phyloP scores from a whole-genome alignment of 306 rosid genomes.

The Hippophae rhamnoides region DNA sequence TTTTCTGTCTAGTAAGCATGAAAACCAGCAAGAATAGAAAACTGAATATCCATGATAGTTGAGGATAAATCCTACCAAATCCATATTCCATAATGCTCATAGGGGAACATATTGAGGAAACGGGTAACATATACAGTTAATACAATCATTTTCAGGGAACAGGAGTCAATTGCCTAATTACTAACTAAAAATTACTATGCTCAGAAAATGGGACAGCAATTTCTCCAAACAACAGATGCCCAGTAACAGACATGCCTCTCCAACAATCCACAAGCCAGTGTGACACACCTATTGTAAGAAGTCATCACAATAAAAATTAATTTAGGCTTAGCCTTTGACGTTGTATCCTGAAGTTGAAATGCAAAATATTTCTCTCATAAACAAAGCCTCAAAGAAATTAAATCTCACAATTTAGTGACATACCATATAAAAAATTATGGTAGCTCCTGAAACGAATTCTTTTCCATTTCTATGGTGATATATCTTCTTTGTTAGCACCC shows the following conservation, averaged over 20 bases:
- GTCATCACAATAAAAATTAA: conserved; percentile 22
- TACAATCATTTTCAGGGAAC: conserved; percentile 19
- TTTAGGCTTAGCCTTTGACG: conserved; percentile 19
- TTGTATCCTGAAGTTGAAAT: conserved; percentile 16
- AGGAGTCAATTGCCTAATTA: conserved; percentile 23
- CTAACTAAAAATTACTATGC: conserved; percentile 15
- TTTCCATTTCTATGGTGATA: conserved; percentile 27
- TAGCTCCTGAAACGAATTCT: conserved; percentile 20
- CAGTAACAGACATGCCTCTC: conserved; percentile 25
- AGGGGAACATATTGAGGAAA: conserved; percentile 2
- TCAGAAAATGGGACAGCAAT: conserved; percentile 23
- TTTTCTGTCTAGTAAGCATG: not conserved
- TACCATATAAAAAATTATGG: conserved; percentile 28
- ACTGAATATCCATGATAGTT: not conserved
- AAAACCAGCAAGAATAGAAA: not conserved
- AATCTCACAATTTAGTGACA: conserved; percentile 29
- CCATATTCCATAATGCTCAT: not conserved
- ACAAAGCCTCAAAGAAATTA: conserved; percentile 18
- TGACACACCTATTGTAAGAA: conserved; percentile 34
- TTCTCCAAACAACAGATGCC: conserved; percentile 24
- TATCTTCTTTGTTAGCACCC: conserved; percentile 36
- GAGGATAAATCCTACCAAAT: conserved; percentile 1
- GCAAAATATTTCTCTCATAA: conserved; percentile 9
- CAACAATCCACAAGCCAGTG: conserved; percentile 29
- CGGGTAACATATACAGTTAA: conserved; percentile 4